Evolutionary conservation across 495 filamentous ascomycete genomes (phyloP), one percentile per base, ranked within the genome.

Genomic region (Saxispiralis lemnorum): DNA sequence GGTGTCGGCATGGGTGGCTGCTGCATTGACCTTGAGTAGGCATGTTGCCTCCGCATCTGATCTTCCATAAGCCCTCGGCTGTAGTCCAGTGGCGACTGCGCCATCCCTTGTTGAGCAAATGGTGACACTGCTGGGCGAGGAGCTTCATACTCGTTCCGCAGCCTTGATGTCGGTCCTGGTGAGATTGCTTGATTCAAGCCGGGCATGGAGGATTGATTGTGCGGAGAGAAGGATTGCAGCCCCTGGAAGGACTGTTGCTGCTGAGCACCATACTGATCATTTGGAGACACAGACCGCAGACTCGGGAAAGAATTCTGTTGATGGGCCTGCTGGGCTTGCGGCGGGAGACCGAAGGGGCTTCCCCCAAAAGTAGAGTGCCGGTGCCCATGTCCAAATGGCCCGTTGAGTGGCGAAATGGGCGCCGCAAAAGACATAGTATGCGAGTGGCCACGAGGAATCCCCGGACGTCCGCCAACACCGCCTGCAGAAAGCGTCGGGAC

Each of bases 401-500:
- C 50, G 17, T 32, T 44, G 1, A 31, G 49, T 6, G 51, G 49
- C 10, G 58, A 52, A n/a, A 59, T 49, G 0, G 61, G 61, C 31
- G 61, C 62, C 14, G 58, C 60, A 18, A 61, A 49, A 7, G 61
- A 63, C 46, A 53, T 53, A 0, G 45, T 43, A 38, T 53, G 64
- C 56, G 18, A 69, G 68, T 38, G 63, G 12, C 51, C 51, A 21
- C 50, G 45, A 5, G 43, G 18, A 45, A 46, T 53, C 1, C 46
- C 46, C 2, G 46, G 50, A 17, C 49, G 46, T 1, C 50, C 41
- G 10, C 35, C 35, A 24, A 45, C 32, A 14, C 71, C 78, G 49
- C 76, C 70, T 17, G 69, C 76, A 18, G 77, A 78, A 15, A 70
- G 66, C 1, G 79, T 70, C 20, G 77, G 79, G 7, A 79, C 44